Conservation (phyloP, 805 yeast genomes). For the Lipomyces sp. region DNA sequence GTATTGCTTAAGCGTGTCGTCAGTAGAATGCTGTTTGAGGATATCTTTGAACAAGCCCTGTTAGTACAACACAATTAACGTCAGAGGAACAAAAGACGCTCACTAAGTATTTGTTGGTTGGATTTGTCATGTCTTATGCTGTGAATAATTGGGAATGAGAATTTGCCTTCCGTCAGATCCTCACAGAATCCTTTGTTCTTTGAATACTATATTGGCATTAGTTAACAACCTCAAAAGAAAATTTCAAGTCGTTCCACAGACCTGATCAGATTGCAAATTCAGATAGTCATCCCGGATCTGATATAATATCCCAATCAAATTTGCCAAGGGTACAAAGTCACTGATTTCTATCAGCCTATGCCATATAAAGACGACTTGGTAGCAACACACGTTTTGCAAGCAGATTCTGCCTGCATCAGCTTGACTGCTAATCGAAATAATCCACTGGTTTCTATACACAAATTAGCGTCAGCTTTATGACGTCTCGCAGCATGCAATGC, state of each 20-base stretch:
- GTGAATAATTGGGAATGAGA: constrained; percentile 84
- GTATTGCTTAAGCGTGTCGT: constrained; percentile 54
- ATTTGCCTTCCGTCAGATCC: constrained; percentile 87
- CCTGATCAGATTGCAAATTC: constrained; percentile 58
- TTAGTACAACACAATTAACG: constrained; percentile 17
- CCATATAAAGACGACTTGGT: not conserved
- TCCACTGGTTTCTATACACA: constrained; percentile 70
- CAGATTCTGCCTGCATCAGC: constrained; percentile 55
- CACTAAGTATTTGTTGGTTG: constrained; percentile 51
- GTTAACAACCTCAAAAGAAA: not conserved
- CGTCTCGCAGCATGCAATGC: constrained; percentile 14
- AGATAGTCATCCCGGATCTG: constrained; percentile 86
- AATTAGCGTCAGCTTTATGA: not conserved
- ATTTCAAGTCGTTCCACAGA: not conserved
- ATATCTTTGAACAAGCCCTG: constrained; percentile 46
- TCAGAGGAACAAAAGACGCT: constrained; percentile 13
- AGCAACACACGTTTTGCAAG: constrained; percentile 31
- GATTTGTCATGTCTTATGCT: constrained; percentile 50
- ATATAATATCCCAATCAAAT: constrained; percentile 77
- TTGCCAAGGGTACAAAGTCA: constrained; percentile 64
- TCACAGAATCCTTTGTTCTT: constrained; percentile 79
- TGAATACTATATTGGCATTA: constrained; percentile 46
- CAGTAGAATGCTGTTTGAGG: constrained; percentile 58
- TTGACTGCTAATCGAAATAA: constrained; percentile 74
- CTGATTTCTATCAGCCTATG: constrained; percentile 4